Conservation (phyloP, 2,329 filamentous ascomycete species). For the Penicillium sp. region DNA sequence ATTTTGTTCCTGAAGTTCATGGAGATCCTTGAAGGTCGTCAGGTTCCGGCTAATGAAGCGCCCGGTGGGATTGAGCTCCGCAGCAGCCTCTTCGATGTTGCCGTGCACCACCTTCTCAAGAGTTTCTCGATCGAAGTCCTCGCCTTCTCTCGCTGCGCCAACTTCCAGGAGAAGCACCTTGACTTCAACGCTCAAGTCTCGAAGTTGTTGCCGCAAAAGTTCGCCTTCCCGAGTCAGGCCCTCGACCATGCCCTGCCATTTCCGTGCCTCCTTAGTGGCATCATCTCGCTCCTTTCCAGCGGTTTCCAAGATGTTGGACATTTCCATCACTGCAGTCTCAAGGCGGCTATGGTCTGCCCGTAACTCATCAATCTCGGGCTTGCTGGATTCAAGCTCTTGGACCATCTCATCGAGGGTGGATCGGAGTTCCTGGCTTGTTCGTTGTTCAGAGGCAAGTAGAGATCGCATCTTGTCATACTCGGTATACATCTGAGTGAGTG, state of each 20-base stretch:
- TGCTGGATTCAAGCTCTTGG: slow-evolving; percentile 76
- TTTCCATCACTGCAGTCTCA: slow-evolving; percentile 75
- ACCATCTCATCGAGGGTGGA: slow-evolving; percentile 83
- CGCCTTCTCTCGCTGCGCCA: slow-evolving; percentile 71
- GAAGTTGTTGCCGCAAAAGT: slow-evolving; percentile 79
- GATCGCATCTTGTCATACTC: slow-evolving; percentile 63
- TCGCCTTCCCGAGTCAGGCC: slow-evolving; percentile 64
- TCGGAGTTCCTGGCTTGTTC: slow-evolving; percentile 69
- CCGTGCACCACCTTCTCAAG: slow-evolving; percentile 75
- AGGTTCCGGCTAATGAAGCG: slow-evolving; percentile 84
- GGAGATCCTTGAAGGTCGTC: slow-evolving; percentile 82
- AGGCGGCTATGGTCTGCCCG: slow-evolving; percentile 77
- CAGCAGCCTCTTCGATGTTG: slow-evolving; percentile 67
- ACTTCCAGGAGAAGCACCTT: slow-evolving; percentile 87
- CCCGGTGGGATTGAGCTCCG: slow-evolving; percentile 79
- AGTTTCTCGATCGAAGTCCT: slow-evolving; percentile 70
- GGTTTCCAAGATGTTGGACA: slow-evolving; percentile 78
- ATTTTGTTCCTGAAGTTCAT: slow-evolving; percentile 84
- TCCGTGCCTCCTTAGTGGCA: slow-evolving; percentile 74
- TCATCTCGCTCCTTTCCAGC: slow-evolving; percentile 75
- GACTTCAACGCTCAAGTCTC: slow-evolving; percentile 84
- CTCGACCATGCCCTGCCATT: slow-evolving; percentile 70
- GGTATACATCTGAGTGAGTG: slow-evolving; percentile 61
- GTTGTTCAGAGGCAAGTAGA: slow-evolving; percentile 69
- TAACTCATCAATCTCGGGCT: slow-evolving; percentile 83